Conservation (phyloP, 352 stramenopile genomes). For the Albugo candida region DNA sequence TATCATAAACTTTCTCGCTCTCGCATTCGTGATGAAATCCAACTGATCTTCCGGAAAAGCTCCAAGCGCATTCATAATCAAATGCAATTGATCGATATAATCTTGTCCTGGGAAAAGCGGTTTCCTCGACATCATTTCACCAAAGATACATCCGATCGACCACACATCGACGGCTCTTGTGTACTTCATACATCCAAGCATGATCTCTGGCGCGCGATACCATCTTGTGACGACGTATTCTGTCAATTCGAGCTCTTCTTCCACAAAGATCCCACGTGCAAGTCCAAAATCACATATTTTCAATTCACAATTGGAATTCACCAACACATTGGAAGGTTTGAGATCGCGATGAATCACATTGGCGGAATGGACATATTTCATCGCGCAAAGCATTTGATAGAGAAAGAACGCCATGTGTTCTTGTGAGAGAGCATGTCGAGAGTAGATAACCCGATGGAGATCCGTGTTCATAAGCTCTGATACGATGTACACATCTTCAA, state of each 20-base stretch:
- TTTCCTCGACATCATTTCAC: slow-evolving; percentile 94
- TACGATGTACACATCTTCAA: slow-evolving; percentile 82
- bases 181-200: slow-evolving; percentile 78
- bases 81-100: slow-evolving; percentile 89
- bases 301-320: slow-evolving; percentile 84
- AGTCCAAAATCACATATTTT: slow-evolving; percentile 83
- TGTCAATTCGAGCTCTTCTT: slow-evolving; percentile 43
- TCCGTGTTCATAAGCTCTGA: slow-evolving; percentile 83
- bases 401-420: slow-evolving; percentile 82
- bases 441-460: slow-evolving; percentile 81
- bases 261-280: slow-evolving; percentile 56
- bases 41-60: slow-evolving; percentile 87
- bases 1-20: slow-evolving; percentile 71
- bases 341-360: slow-evolving; percentile 93
- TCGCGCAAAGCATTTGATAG: slow-evolving; percentile 80
- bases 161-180: slow-evolving; percentile 82
- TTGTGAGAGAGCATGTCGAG: slow-evolving; percentile 56
- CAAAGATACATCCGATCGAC: slow-evolving; percentile 98
- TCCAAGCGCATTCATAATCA: slow-evolving; percentile 94
- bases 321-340: slow-evolving; percentile 95
- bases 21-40: slow-evolving; percentile 91
- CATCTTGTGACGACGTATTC: slow-evolving; percentile 76
- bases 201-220: slow-evolving; percentile 46
- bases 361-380: slow-evolving; percentile 86
- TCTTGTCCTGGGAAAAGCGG: slow-evolving; percentile 93